Evolutionary conservation across 805 yeast genomes (phyloP).

Genomic region (Pichia eremophila): DNA sequence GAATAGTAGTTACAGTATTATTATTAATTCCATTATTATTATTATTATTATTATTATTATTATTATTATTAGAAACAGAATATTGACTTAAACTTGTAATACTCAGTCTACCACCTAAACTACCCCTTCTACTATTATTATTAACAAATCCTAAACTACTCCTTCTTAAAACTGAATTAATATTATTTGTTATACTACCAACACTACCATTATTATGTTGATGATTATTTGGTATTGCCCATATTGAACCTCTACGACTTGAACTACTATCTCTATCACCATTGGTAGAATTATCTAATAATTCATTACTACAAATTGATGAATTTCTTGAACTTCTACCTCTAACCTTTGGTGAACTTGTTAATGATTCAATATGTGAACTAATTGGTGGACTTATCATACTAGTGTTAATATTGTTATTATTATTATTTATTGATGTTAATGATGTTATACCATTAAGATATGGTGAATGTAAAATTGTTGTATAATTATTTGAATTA

Average conservation of each 20-base stretch:
- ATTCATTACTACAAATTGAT: slow-evolving; percentile 8
- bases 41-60: not conserved
- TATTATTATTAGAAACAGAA: slow-evolving; percentile 1
- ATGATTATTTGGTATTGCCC: slow-evolving; percentile 4
- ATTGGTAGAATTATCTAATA: not conserved
- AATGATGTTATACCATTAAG: slow-evolving; percentile 1
- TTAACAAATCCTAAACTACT: slow-evolving; percentile 5
- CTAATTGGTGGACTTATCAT: slow-evolving; percentile 2
- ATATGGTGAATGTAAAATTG: slow-evolving; percentile 16
- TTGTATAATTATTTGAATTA: slow-evolving; percentile 18
- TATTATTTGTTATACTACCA: not conserved
- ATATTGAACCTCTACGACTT: slow-evolving; percentile 9
- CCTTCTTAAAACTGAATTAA: not conserved
- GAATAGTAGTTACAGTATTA: not conserved
- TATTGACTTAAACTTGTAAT: slow-evolving; percentile 12
- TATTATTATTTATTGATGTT: not conserved
- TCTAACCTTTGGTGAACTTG: slow-evolving; percentile 6
- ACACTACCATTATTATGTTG: not conserved
- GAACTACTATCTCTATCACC: slow-evolving; percentile 4
- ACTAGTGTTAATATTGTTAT: not conserved
- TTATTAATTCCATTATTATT: no score
- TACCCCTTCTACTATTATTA: slow-evolving; percentile 5
- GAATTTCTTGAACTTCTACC: slow-evolving; percentile 10
- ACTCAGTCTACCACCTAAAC: slow-evolving; percentile 6
- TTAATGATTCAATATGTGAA: slow-evolving; percentile 1